Conservation (phyloP, 1,139 yeast species). For the Arxiozyma heterogenica region DNA sequence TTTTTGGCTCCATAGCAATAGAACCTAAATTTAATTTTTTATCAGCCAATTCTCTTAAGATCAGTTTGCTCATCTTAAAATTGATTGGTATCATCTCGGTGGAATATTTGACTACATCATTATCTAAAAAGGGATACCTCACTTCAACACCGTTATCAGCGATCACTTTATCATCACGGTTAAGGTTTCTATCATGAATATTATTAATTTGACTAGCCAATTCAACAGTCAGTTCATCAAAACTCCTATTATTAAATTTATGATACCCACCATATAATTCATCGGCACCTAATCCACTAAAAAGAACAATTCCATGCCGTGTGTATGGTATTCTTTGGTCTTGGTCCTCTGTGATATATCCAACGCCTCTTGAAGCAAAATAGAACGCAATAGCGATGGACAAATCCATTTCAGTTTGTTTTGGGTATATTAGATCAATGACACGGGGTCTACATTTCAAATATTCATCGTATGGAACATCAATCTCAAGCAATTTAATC, state of each 20-base stretch:
- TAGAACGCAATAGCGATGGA: conserved; percentile 92
- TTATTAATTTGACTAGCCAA: conserved; percentile 60
- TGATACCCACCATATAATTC: conserved; percentile 89
- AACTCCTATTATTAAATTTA: conserved; percentile 31
- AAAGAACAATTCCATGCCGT: conserved; percentile 56
- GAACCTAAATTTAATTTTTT: conserved; percentile 39
- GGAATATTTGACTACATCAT: conserved; percentile 47
- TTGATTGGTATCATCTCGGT: conserved; percentile 42
- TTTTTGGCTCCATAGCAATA: conserved; percentile 68
- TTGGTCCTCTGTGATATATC: conserved; percentile 24
- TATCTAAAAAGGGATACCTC: conserved; percentile 80
- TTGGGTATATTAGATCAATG: conserved; percentile 63
- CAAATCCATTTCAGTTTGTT: conserved; percentile 86
- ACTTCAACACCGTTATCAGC: conserved; percentile 83
- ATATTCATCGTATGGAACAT: conserved; percentile 65
- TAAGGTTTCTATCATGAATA: conserved; percentile 70
- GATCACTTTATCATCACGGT: conserved; percentile 85
- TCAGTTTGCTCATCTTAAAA: conserved; percentile 50
- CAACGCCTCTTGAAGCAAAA: conserved; percentile 66
- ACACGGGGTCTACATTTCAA: conserved; percentile 45
- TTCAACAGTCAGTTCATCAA: conserved; percentile 40
- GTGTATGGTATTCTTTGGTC: conserved; percentile 28
- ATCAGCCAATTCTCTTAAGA: conserved; percentile 56
- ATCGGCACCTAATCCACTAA: conserved; percentile 97
- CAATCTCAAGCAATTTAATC: conserved; percentile 53